phyloP scores from a whole-genome alignment of 768 basidiomycete genomes.

The Austroboletus festivus region DNA sequence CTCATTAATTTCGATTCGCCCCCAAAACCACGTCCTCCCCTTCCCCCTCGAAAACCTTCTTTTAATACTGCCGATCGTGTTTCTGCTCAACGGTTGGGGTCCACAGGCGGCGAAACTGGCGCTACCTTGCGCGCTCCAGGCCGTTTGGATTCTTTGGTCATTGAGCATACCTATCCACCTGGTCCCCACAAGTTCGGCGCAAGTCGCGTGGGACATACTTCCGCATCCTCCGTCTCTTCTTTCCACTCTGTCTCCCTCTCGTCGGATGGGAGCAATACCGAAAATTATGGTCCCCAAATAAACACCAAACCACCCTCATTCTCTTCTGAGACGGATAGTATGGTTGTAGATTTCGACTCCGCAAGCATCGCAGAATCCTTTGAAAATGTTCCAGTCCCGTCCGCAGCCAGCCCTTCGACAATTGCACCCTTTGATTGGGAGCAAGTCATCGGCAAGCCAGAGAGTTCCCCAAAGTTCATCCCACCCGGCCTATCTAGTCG shows the following conservation, averaged over 20 bases:
- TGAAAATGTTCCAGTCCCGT: conserved; percentile 60
- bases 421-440: conserved; percentile 52
- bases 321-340: conserved; percentile 42
- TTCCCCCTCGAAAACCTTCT: conserved; percentile 68
- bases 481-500: conserved; percentile 52
- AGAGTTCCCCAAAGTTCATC: conserved; percentile 24
- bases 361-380: conserved; percentile 69
- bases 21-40: conserved; percentile 48
- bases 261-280: conserved; percentile 46
- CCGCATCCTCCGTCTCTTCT: conserved; percentile 73
- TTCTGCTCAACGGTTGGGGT: conserved; percentile 20
- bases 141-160: conserved; percentile 47
- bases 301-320: conserved; percentile 36
- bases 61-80: conserved; percentile 35
- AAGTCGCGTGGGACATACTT: conserved; percentile 45
- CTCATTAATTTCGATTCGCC: conserved; percentile 59
- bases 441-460: conserved; percentile 36
- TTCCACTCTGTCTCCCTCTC: conserved; percentile 83
- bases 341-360: conserved; percentile 43
- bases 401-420: conserved; percentile 51
- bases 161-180: conserved; percentile 59
- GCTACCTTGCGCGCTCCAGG: conserved; percentile 29
- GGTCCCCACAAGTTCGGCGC: conserved; percentile 35
- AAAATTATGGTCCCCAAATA: conserved; percentile 6
- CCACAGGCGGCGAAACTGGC: conserved; percentile 13